Base-by-base conservation (phyloP, 106 monocot genomes). In the Hemerocallis citrina region DNA sequence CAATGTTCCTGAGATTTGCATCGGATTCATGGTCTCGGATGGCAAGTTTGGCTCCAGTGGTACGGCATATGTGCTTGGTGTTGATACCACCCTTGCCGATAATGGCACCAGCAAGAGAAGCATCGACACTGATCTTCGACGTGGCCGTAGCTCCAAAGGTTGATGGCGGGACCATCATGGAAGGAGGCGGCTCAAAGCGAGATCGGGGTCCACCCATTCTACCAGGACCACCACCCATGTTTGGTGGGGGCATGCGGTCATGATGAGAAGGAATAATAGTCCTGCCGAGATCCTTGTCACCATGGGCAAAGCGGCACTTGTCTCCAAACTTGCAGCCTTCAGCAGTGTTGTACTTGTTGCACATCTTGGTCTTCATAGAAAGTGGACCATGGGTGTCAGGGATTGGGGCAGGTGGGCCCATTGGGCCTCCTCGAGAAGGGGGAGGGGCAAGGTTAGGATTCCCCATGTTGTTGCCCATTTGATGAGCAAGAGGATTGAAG, bases 311-410 rank as follows among this genome's bases (percentile, higher is more conserved):
- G 32, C 68, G 71, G 35, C 75, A 81, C 37, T 72, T 81, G 14
- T 72, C 81, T 0, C 81, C 81, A 29, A 72, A 81, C 25, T 64
- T 76, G 67, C 81, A 81, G 6, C 81, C 81, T 38, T 81, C 81
- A 4, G 68, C n/a, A 2, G 72, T 75, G 38, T 65, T 70, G 44
- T 37, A 70, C 48, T 70, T 79, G 64, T 66, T 79, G 65, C 79
- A 79, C 28, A 81, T 22, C 0, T 63, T 61, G 25, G 81, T 66
- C 54, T 75, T 75, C 3, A 75, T 56, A 11, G 48, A 29, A n/a
- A n/a, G n/a, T 19, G 44, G 52, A 7, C 62, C 69, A 46, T 61
- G 61, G 7, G 37, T 49, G 48, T 56, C 55, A 20, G 57, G 59
- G 3, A 50, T 65, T 0, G 52, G 17, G 37, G 57, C 59, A 37